Base-by-base conservation (phyloP, 805 yeast species). In the Kluyveromyces nonfermentans region DNA sequence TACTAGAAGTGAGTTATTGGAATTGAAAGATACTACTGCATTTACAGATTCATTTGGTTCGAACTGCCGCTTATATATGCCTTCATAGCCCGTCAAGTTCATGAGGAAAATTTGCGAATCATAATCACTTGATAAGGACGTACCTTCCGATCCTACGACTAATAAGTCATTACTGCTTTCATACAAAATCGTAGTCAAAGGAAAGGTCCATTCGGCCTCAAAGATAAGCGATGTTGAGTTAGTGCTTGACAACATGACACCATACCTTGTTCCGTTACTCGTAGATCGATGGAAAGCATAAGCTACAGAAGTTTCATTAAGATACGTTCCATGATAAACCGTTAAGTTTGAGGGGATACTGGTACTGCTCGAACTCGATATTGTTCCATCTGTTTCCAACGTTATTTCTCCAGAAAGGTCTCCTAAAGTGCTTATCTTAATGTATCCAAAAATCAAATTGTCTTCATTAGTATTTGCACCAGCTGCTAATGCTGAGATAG, bases 211-310 rank as follows among this genome's bases (percentile, higher is more conserved):
- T 5, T 53, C 51, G 46, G 22, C 14, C 14, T 33, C 34, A n/a
- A 45, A 39, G 31, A 43, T 10, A 15, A 35, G 37, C 5, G 41
- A 16, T 4, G 45, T 41, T 3, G 43, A 8, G 12, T 38, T 28
- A 6, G 19, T 17, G 19, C 43, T 42, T 5, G 35, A 19, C n/a
- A 15, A 36, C 44, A 37, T 47, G 32, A 41, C 45, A 25, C 40
- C 51, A 48, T 17, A 44, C 18, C 19, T 32, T 9, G 34, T 28
- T 5, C 34, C 34, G 34, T 38, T 28, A 28, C 18, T 18, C 9
- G 22, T 18, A 3, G n/a, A 19, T 28, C 28, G 28, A 17, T 31
- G 7, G 7, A 90, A 93, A 7, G 85, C 88, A 40, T 83, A 61
- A 0, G 75, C 73, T 34, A 79, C 64, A 9, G 72, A 47, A 0